A percentile compares a stretch with the other conserved stretches of the same genome.
Evolutionary conservation across 352 stramenopile species (phyloP).

Genomic region (Phytopythium boreale): DNA sequence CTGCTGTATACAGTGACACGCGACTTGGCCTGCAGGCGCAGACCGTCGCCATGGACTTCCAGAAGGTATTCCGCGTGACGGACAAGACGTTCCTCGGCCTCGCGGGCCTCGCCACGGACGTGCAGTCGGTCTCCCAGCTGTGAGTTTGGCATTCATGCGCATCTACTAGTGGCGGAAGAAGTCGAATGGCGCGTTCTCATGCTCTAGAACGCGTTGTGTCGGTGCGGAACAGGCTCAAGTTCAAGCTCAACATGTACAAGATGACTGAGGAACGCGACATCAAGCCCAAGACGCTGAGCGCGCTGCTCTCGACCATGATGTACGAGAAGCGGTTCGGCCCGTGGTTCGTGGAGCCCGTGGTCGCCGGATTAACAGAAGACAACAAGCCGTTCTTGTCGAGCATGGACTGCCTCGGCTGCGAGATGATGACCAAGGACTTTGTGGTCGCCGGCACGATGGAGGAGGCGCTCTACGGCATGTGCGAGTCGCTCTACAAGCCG

Average conservation of each 20-base stretch:
- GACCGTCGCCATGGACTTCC: slow-evolving; percentile 97
- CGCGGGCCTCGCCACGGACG: slow-evolving; percentile 97
- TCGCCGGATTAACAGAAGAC: slow-evolving; percentile 94
- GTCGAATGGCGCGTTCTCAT: not conserved
- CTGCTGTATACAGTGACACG: slow-evolving; percentile 81
- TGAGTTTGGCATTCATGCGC: slow-evolving; percentile 11
- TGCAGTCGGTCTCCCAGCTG: slow-evolving; percentile 96
- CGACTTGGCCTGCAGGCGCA: slow-evolving; percentile 96
- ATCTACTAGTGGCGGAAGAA: not conserved
- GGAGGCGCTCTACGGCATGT: slow-evolving; percentile 98
- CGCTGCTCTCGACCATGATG: slow-evolving; percentile 95
- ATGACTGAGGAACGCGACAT: slow-evolving; percentile 98
- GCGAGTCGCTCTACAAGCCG: slow-evolving; percentile 97
- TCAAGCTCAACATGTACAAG: slow-evolving; percentile 98
- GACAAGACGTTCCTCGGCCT: slow-evolving; percentile 96
- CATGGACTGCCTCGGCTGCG: slow-evolving; percentile 98
- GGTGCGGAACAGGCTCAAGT: slow-evolving; percentile 61
- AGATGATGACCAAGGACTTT: slow-evolving; percentile 97
- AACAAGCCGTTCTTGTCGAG: slow-evolving; percentile 96
- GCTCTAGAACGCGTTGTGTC: not conserved
- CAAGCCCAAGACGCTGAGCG: slow-evolving; percentile 96
- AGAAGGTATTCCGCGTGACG: slow-evolving; percentile 98
- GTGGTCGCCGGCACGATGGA: slow-evolving; percentile 97
- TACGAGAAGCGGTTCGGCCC: slow-evolving; percentile 99
- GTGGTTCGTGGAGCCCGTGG: slow-evolving; percentile 98